A percentile compares a stretch with the other conserved stretches of the same genome.
These are phyloP conservation scores for Trichosporon faecale DNA, from an alignment of 1,284 basidiomycete species.

Conservation along the genomic window DNA sequence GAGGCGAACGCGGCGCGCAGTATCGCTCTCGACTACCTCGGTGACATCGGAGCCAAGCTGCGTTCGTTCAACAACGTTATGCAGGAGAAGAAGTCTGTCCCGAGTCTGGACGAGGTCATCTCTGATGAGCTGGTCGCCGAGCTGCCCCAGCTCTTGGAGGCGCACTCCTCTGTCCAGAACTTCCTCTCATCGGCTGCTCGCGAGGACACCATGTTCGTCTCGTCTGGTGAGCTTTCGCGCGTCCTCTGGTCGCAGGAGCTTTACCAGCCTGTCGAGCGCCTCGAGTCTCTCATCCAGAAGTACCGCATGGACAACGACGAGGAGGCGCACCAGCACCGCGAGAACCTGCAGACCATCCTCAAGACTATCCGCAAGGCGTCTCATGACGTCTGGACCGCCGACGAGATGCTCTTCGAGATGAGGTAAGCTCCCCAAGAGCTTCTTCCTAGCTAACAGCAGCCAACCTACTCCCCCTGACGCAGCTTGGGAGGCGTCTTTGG, in stretches of 20 bases:
- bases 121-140: conserved; percentile 57
- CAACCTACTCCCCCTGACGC: conserved; percentile 34
- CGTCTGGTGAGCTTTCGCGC: conserved; percentile 35
- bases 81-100: conserved; percentile 28
- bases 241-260: conserved; percentile 45
- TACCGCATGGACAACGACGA: conserved; percentile 31
- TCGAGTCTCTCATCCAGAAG: conserved; percentile 33
- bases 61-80: conserved; percentile 55
- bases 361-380: conserved; percentile 27
- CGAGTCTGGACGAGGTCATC: conserved; percentile 69
- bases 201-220: conserved; percentile 40
- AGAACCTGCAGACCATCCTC: conserved; percentile 30
- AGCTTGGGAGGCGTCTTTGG: conserved; percentile 56
- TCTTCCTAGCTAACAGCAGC: conserved; percentile 27
- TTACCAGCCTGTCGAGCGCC: conserved; percentile 30
- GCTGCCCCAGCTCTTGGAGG: conserved; percentile 59
- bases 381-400: conserved; percentile 34
- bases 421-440: conserved; percentile 33
- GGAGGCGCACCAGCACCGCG: conserved; percentile 25
- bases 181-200: conserved; percentile 32
- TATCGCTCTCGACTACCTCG: conserved; percentile 87
- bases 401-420: conserved; percentile 40
- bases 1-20: conserved; percentile 80
- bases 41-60: conserved; percentile 80
- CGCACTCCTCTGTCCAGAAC: conserved; percentile 56